Evolutionary conservation across 768 basidiomycete genomes (phyloP), one percentile per base, ranked within the genome.

Genomic region (Phylloporus sp.): DNA sequence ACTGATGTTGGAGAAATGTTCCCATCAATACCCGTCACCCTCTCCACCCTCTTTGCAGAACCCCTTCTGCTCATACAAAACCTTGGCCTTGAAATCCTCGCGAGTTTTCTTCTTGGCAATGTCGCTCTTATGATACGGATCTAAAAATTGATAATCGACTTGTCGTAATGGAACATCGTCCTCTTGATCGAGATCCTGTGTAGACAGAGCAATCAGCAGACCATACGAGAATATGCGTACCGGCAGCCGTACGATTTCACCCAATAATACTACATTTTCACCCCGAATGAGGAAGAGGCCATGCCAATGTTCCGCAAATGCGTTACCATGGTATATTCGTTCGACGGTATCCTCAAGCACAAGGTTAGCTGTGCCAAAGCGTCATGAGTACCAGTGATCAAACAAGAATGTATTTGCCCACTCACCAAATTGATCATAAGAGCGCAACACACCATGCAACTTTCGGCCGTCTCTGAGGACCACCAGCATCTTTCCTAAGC

Each of bases 361-460:
- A 59, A 99, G 88, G 72, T 99, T 99, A 59, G 97, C 97, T 99
- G 63, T 39, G 45, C 45, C 48, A 48, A 38, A 22, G n/a, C 23
- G 40, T 36, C 34, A 42, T 56, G 32, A 46, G 43, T 22, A 36
- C 44, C 56, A 38, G 18, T 41, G 18, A 48, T 29, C 9, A 28
- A 31, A 7, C 20, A 34, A 41, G 34, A 49, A 20, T 29, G 31
- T 26, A 22, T 16, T 12, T 9, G 27, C 22, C 18, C 16, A 51
- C 85, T 62, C 70, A 98, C 97, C 97, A 61, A 97, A 99, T 65
- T 99, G 97, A 76, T 99, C 97, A 70, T 99, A 99, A 20, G 93
- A 95, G 50, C 97, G 78, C 61, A 99, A 75, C 44, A 99, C 95
- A 38, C 97, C 97, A 62, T 97, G 89, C 35, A 98, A 79, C 70